Conservation (phyloP, 1,284 basidiomycete species). For the Trametes pubescens region DNA sequence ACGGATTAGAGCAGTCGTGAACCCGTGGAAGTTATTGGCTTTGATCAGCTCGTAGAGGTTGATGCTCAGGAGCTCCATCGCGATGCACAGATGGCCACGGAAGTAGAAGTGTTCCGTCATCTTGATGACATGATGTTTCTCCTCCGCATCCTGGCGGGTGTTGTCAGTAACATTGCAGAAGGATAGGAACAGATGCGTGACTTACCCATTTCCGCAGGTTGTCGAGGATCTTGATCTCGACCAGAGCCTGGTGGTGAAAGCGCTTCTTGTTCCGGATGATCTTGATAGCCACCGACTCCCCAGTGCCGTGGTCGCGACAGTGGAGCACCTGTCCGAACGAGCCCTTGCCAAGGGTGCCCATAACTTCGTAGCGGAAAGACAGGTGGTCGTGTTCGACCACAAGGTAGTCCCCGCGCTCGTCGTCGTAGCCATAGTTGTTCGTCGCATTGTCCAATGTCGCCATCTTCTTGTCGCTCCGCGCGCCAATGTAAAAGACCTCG, state of each 20-base stretch:
- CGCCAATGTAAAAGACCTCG: slow-evolving; percentile 86
- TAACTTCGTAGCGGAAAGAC: slow-evolving; percentile 94
- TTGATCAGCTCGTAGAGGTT: slow-evolving; percentile 99
- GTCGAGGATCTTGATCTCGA: slow-evolving; percentile 98
- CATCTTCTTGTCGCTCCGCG: slow-evolving; percentile 81
- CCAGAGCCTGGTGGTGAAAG: slow-evolving; percentile 98
- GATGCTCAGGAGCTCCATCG: slow-evolving; percentile 97
- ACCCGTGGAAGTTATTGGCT: slow-evolving; percentile 97
- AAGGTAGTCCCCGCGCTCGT: slow-evolving; percentile 97
- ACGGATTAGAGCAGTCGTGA: slow-evolving; percentile 93
- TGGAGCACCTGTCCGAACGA: slow-evolving; percentile 98
- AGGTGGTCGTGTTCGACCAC: slow-evolving; percentile 94
- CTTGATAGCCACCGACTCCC: slow-evolving; percentile 97
- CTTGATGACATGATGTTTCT: slow-evolving; percentile 96
- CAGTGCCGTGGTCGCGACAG: slow-evolving; percentile 97
- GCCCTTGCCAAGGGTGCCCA: slow-evolving; percentile 94
- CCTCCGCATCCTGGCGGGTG: slow-evolving; percentile 86
- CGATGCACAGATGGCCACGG: slow-evolving; percentile 97
- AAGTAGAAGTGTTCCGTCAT: slow-evolving; percentile 99
- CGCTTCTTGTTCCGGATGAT: slow-evolving; percentile 99
- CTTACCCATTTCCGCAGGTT: slow-evolving; percentile 95
- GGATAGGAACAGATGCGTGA: slow-evolving; percentile 17
- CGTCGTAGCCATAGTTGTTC: slow-evolving; percentile 97
- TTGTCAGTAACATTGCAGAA: slow-evolving; percentile 5
- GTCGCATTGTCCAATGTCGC: slow-evolving; percentile 76